A percentile compares a stretch with the other conserved stretches of the same genome.
These are phyloP conservation scores for Citrus reticulata DNA, from an alignment of 345 rosid genomes.

Conservation along the genomic window DNA sequence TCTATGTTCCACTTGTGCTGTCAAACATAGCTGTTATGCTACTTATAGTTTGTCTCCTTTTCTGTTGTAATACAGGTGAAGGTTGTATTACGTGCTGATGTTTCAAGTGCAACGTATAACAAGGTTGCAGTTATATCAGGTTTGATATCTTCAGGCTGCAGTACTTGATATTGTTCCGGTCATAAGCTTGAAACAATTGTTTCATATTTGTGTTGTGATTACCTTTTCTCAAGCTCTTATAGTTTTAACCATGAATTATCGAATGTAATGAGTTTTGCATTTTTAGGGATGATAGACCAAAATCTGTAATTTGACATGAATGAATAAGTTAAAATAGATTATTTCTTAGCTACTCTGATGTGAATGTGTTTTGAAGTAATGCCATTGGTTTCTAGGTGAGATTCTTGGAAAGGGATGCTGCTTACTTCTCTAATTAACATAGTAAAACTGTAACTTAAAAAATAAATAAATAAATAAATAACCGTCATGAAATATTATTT, in stretches of 20 bases:
- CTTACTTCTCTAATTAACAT: neutral
- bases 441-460: too few relatives aligned
- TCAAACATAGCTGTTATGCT: neutral
- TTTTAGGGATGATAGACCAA: neutral
- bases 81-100: conserved; percentile 93
- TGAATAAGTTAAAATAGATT: neutral
- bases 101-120: conserved; percentile 54
- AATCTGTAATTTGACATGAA: neutral
- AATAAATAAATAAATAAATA: neutral
- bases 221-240: neutral
- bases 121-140: conserved; percentile 97
- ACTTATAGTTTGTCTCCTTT: neutral
- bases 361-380: neutral
- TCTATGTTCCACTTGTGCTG: neutral
- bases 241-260: neutral
- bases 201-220: neutral
- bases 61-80: conserved; percentile 49
- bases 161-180: neutral
- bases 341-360: neutral
- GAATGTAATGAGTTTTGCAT: neutral
- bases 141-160: conserved; percentile 18
- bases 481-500: neutral
- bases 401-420: neutral
- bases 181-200: neutral
- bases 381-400: neutral